Evolutionary conservation across 2,329 filamentous ascomycete species (phyloP), one percentile per base, ranked within the genome.

Genomic region (Talaromyces sp.): DNA sequence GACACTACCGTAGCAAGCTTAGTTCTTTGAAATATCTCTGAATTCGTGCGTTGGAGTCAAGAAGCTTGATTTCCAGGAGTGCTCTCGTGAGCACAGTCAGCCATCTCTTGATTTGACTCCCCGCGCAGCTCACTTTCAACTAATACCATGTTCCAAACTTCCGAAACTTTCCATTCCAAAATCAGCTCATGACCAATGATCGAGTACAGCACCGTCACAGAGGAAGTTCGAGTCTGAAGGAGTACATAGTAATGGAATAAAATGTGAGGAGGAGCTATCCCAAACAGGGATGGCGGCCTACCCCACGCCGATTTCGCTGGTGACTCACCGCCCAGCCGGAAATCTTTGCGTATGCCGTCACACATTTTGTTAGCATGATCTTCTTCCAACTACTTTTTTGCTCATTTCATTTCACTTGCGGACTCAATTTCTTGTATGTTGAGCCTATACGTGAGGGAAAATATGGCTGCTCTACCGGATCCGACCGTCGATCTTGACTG

Each of bases 401-500:
- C 47, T 19, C 15, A 13, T 17, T 31, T 33, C n/a, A 27, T 37
- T 15, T 57, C 15, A 47, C 10, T 27, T 27, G 27, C 31, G 33
- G 35, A 57, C 19, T 39, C 50, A 50, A 62, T 65, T 62, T 1
- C 41, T 58, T 7, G 39, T 49, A 22, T 31, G 41, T 25, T 54
- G 37, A 57, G 15, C 31, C 19, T n/a, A 37, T 33, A 22, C 39
- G 27, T 9, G 3, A 31, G 19, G 37, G 3, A 60, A 22, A 52
- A 13, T 7, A 66, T 66, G 65, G 37, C 56, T 33, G 39, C n/a
- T 27, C 31, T 67, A 22, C 80, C 79, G 10, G 75, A 82, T 66
- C 80, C 79, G 9, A 81, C 78, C 2, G 71, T 72, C n/a, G 75
- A 81, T 63, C 71, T 82, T 31, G 73, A 80, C 61, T 82, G 80